A percentile compares a stretch with the other conserved stretches of the same genome.
Conservation (phyloP, 2,329 filamentous ascomycete genomes). For the Botrytis pseudocinerea region DNA sequence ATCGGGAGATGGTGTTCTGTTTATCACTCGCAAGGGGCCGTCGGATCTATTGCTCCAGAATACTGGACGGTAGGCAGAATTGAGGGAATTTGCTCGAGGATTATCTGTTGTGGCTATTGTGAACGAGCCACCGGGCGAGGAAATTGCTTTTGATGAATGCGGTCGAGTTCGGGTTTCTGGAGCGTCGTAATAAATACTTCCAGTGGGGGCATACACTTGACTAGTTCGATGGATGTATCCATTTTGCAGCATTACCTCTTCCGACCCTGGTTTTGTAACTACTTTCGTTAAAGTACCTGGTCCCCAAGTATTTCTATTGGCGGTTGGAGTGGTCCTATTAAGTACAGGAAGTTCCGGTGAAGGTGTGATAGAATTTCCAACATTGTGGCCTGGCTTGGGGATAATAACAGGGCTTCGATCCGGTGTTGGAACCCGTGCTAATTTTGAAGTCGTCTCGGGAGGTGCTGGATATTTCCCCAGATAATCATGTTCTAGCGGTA, state of each 20-base stretch:
- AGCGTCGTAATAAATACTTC: neutral
- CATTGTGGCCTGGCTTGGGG: conserved; percentile 43
- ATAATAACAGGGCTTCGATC: neutral
- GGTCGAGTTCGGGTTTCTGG: neutral
- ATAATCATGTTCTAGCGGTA: conserved; percentile 54
- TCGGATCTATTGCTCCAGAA: neutral
- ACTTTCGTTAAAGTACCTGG: conserved; percentile 15
- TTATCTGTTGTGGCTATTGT: neutral
- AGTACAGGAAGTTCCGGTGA: neutral
- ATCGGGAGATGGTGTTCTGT: conserved; percentile 16
- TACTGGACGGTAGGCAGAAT: neutral
- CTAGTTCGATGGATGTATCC: conserved; percentile 24
- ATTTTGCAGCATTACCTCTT: conserved; percentile 23
- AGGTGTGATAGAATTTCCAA: conserved; percentile 38
- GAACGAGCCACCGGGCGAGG: neutral
- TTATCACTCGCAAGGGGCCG: conserved; percentile 2
- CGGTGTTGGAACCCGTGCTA: conserved; percentile 37
- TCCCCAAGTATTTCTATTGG: neutral
- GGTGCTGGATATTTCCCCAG: conserved; percentile 36
- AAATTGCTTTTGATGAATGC: neutral
- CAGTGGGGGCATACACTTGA: conserved; percentile 12
- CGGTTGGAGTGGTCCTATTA: neutral
- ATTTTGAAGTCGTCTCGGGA: conserved; percentile 13
- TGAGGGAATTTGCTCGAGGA: conserved; percentile 3
- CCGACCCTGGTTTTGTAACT: conserved; percentile 19